Base-by-base conservation (phyloP, 2,329 filamentous ascomycete genomes). In the Fusarium neocosmosporiellum region DNA sequence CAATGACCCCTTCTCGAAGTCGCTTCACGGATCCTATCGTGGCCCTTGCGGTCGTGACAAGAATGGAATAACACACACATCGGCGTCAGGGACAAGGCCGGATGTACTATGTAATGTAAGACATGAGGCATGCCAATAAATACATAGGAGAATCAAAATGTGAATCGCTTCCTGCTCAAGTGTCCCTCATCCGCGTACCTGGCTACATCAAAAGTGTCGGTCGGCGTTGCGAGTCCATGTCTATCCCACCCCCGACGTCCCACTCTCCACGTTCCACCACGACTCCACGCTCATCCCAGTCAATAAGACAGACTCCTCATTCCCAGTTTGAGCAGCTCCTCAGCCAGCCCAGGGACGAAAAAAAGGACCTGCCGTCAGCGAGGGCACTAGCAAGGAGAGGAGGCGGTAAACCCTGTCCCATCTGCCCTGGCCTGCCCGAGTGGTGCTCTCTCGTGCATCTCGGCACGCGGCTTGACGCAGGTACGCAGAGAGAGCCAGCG, bases 261-360 rank as follows among this genome's bases (percentile, higher is more conserved):
- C 70, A 71, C 68, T 68, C 70, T 69, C 74, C 74, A 70, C 62
- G 73, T 75, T 70, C 73, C 72, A 73, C 70, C 43, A 20, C 39
- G 74, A 70, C 74, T 76, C 74, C 74, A 76, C 74, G 74, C 58
- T 67, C 59, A 67, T 67, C 72, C 71, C 41, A 58, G 67, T 68
- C 63, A 65, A 63, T 58, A 33, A 67, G 53, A 70, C 58, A 67
- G 53, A 70, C 58, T 60, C 53, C 66, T 61, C 62, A 70, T 59
- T 67, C 54, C 66, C 39, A 41, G 50, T 66, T 58, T 41, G 18
- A 36, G 60, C 29, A 50, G 29, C 41, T 50, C 11, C 55, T 33
- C 53, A 65, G 61, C 14, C 53, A 59, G 36, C 57, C 64, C 18
- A 48, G 37, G 37, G 34, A 46, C 57, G 36, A 33, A 55, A 43